Conservation (phyloP, 164 flowering plant genomes). For the Stephania yunnanensis region DNA sequence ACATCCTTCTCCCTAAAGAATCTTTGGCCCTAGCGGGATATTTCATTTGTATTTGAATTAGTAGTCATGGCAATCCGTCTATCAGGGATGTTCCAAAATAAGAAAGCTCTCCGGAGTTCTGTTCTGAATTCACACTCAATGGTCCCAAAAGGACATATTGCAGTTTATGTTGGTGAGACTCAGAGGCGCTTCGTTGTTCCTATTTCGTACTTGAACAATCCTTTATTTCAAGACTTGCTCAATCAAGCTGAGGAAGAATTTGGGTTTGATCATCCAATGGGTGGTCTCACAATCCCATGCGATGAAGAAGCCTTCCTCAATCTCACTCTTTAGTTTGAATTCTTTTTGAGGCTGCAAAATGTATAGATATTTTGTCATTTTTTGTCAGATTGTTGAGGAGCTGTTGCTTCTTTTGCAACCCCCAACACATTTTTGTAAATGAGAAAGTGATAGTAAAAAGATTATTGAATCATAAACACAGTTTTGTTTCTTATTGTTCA, state of each 20-base stretch:
- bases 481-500: neutral
- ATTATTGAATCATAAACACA: neutral
- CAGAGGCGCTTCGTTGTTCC: neutral
- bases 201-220: neutral
- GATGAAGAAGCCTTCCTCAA: neutral
- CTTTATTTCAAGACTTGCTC: slow-evolving; percentile 1
- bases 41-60: neutral
- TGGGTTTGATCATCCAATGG: neutral
- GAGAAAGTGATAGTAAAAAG: slow-evolving; percentile 3
- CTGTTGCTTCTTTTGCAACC: neutral
- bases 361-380: neutral
- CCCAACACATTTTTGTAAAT: slow-evolving; percentile 1
- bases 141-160: neutral
- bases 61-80: neutral
- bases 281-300: slow-evolving; percentile 1
- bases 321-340: neutral
- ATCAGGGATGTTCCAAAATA: neutral
- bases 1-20: neutral
- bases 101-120: neutral
- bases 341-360: neutral
- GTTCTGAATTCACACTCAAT: neutral
- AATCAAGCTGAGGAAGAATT: slow-evolving; percentile 3
- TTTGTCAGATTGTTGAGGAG: neutral
- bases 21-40: neutral
- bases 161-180: neutral